Evolutionary conservation across 805 yeast species (phyloP).

Genomic region (Candida orba): DNA sequence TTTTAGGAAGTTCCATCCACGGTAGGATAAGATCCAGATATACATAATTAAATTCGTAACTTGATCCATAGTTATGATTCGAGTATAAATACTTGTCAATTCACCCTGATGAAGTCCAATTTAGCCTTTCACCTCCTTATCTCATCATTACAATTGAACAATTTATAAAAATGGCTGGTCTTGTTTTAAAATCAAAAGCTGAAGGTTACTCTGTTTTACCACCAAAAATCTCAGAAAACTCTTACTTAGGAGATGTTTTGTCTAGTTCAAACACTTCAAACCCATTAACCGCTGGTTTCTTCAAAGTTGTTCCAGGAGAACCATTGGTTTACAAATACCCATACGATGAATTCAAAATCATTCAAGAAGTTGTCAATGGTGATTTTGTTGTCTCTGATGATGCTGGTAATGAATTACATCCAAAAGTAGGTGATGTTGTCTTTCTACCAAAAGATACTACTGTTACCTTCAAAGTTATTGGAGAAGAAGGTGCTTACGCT

Average conservation of each 20-base stretch:
- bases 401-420: conserved; percentile 51
- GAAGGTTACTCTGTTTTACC: conserved; percentile 52
- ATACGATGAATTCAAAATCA: conserved; percentile 62
- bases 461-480: conserved; percentile 54
- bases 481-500: conserved; percentile 52
- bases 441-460: conserved; percentile 64
- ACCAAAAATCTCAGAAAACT: conserved; percentile 55
- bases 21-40: too few species aligned
- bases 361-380: conserved; percentile 61
- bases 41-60: too few species aligned
- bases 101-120: too few species aligned
- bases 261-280: conserved; percentile 51
- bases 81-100: neutral
- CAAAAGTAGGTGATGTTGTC: conserved; percentile 59
- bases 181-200: conserved; percentile 38
- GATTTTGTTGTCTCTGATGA: conserved; percentile 56
- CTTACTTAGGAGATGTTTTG: conserved; percentile 59
- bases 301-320: conserved; percentile 62
- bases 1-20: too few species aligned
- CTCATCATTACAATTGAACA: neutral
- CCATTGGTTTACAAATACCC: conserved; percentile 56
- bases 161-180: conserved; percentile 1
- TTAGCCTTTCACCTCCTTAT: neutral
- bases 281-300: conserved; percentile 61
- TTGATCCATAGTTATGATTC: neutral